Evolutionary conservation across 2,329 filamentous ascomycete species (phyloP).

Genomic region (Monosporascus sp.): DNA sequence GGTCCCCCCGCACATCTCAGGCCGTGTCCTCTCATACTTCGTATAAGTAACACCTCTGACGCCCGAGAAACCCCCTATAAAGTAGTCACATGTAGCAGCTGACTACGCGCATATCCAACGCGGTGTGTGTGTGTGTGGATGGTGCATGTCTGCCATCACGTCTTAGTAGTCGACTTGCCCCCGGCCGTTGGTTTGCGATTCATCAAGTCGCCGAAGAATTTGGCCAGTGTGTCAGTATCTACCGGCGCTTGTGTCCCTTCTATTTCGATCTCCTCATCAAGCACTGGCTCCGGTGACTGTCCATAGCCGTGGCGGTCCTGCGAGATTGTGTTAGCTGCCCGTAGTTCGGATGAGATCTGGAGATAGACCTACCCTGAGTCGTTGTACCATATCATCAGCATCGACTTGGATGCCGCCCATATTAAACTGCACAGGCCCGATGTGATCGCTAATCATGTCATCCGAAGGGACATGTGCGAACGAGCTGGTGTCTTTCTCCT

Average conservation of each 20-base stretch:
- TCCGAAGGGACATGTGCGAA: conserved; percentile 22
- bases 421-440: conserved; percentile 94
- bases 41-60: not conserved
- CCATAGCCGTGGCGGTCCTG: conserved; percentile 54
- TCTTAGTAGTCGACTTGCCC: conserved; percentile 13
- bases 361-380: conserved; percentile 62
- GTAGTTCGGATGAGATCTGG: not conserved
- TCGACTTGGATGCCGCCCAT: conserved; percentile 97
- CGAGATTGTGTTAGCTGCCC: conserved; percentile 15
- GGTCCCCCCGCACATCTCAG: no score
- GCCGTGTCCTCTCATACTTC: no score
- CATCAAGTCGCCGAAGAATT: conserved; percentile 56
- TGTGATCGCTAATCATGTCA: conserved; percentile 65
- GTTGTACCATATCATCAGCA: conserved; percentile 86
- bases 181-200: conserved; percentile 39
- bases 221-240: conserved; percentile 53
- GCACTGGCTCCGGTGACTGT: conserved; percentile 37
- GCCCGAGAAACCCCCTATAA: not conserved
- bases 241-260: conserved; percentile 35
- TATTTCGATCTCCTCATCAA: conserved; percentile 28
- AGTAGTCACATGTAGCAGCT: not conserved
- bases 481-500: conserved; percentile 20
- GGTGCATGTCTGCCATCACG: conserved; percentile 5
- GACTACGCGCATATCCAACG: not conserved
- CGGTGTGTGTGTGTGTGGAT: not conserved